These are phyloP conservation scores for Beta vulgaris DNA, from an alignment of 148 eudicot species.

Conservation along the genomic window DNA sequence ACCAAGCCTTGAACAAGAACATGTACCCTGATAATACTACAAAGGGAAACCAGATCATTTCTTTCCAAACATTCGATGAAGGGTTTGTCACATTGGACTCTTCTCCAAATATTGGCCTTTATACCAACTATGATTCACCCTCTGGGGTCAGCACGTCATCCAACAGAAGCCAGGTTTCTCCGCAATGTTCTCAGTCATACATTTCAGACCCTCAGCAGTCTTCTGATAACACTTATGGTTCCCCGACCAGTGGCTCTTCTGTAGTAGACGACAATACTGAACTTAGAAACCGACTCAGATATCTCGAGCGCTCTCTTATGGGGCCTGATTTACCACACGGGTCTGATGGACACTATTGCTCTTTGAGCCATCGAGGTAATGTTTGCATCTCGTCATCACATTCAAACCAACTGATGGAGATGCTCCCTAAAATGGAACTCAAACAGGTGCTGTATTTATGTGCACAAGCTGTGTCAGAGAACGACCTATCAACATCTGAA, in stretches of 20 bases:
- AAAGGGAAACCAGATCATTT: conserved; percentile 43
- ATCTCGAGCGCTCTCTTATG: conserved; percentile 48
- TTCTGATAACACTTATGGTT: conserved; percentile 60
- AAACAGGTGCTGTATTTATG: conserved; percentile 55
- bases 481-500: conserved; percentile 34
- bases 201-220: conserved; percentile 57
- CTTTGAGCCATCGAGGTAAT: conserved; percentile 32
- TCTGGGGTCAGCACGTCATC: conserved; percentile 63
- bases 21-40: conserved; percentile 30
- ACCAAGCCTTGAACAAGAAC: conserved; percentile 42
- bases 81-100: conserved; percentile 72
- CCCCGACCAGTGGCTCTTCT: conserved; percentile 69
- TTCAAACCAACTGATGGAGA: conserved; percentile 40
- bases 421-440: conserved; percentile 47
- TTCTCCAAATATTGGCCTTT: conserved; percentile 39
- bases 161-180: conserved; percentile 58
- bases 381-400: conserved; percentile 29
- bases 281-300: conserved; percentile 37
- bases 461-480: conserved; percentile 61
- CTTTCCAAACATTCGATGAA: conserved; percentile 43
- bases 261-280: conserved; percentile 49
- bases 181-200: conserved; percentile 67
- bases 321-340: conserved; percentile 58
- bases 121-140: conserved; percentile 46
- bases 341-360: conserved; percentile 42